Evolutionary conservation across 306 rosid species (phyloP), one percentile per base, ranked within the genome.

Genomic region (Glycyrrhiza uralensis): DNA sequence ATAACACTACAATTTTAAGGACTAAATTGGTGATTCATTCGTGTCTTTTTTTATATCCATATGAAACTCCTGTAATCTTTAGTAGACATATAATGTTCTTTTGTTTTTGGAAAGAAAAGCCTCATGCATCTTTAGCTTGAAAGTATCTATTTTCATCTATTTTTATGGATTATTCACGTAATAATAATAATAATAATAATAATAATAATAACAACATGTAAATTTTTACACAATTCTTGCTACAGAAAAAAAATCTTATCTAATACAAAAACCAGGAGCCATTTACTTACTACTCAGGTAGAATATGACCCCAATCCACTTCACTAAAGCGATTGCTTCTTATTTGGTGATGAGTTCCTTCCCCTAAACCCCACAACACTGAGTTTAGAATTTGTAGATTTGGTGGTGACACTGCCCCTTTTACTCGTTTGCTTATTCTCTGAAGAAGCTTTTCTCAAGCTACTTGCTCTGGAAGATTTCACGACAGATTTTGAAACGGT

Each of bases 291-390:
- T 50, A 30, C 19, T 45, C 12, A 1, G 18, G 24, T 72, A 58
- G 54, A 76, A 57, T 3, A 46, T 46, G 46, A 35, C 5, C 38
- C 28, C 24, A 32, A 67, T 81, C 77, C 77, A 66, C 78, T 69
- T 73, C 84, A 82, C 38, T 58, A 75, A 5, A 14, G n/a, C n/a
- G 90, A 69, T 72, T 62, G 80, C 72, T 66, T 82, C 83, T 85
- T 87, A 23, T 63, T 52, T 15, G 89, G 77, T 13, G 90, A 87
- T 69, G 85, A 78, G 61, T 59, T 84, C 69, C 88, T 79, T 10
- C 96, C 97, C 79, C 97, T 88, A 80, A 94, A 91, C 69, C 97
- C 97, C 19, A 91, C 97, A 26, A 94, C 93, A 20, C 78, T 85
- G 22, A 94, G 79, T 72, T 94, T 94, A 7, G 94, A 83, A 68